Percentiles rank a stretch among this genome's conserved stretches.
Evolutionary conservation across 2,329 filamentous ascomycete genomes (phyloP).

Genomic region (Pezicula neosporulosa): DNA sequence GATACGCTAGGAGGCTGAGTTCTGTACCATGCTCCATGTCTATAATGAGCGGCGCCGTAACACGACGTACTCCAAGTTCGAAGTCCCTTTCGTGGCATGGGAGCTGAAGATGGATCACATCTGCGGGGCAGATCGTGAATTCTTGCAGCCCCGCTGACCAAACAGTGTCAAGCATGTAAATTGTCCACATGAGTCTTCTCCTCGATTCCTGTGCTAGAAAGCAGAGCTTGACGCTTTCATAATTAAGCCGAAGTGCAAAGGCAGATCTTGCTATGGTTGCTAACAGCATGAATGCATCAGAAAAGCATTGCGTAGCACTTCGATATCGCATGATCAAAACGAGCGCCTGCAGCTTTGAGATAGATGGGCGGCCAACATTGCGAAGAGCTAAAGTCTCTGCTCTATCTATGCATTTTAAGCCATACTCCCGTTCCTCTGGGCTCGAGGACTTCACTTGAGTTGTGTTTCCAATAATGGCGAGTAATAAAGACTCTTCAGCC

Average conservation of each 20-base stretch:
- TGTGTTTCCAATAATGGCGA: background rate
- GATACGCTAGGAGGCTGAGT: background rate
- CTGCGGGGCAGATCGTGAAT: background rate
- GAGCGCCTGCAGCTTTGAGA: background rate
- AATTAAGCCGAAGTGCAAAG: background rate
- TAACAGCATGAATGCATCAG: background rate
- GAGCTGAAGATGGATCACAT: background rate
- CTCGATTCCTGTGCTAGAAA: background rate
- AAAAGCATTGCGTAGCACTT: background rate
- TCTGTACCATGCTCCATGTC: background rate
- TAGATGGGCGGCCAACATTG: background rate
- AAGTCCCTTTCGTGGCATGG: background rate
- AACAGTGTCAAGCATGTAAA: background rate
- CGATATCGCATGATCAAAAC: background rate
- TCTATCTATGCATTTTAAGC: background rate
- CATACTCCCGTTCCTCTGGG: background rate
- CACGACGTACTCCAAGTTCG: background rate
- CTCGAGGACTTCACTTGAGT: background rate
- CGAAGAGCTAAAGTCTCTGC: background rate
- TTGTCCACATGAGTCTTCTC: conserved; percentile 2
- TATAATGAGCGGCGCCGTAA: background rate
- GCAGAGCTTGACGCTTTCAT: background rate
- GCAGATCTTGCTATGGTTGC: background rate
- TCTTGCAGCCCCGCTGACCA: background rate
- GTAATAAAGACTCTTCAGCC: background rate